A percentile compares a stretch with the other conserved stretches of the same genome.
These are phyloP conservation scores for Ulota crispa DNA, from an alignment of 225 moss, liverwort and hornwort genomes.

Conservation along the genomic window DNA sequence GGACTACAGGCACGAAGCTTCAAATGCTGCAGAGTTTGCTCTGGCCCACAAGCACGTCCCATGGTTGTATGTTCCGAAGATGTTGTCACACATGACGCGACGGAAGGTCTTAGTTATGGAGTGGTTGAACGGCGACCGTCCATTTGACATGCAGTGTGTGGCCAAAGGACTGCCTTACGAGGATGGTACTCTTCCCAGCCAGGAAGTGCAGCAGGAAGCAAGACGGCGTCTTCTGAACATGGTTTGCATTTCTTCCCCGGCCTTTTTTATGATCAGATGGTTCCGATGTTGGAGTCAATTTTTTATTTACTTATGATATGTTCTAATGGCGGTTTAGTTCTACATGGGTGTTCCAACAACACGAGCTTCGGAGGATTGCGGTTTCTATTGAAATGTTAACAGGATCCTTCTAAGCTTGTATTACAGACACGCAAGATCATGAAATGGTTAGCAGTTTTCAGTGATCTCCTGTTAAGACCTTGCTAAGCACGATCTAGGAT, in stretches of 20 bases:
- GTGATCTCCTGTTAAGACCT: neutral
- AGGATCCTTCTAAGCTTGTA: neutral
- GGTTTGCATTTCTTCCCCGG: conserved; percentile 41
- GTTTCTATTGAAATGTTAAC: neutral
- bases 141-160: conserved; percentile 68
- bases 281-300: neutral
- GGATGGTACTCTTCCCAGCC: conserved; percentile 50
- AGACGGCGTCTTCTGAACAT: conserved; percentile 69
- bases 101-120: conserved; percentile 87
- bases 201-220: conserved; percentile 65
- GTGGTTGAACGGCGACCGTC: conserved; percentile 92
- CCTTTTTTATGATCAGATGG: neutral
- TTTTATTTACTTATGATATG: neutral
- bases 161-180: conserved; percentile 55
- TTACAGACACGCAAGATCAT: neutral
- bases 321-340: neutral
- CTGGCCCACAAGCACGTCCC: conserved; percentile 57
- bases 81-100: conserved; percentile 60
- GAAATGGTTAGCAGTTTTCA: neutral
- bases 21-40: conserved; percentile 76
- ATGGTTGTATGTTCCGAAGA: conserved; percentile 77
- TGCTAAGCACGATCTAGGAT: neutral
- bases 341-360: neutral
- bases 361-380: neutral
- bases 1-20: conserved; percentile 79